Percentiles rank a stretch among this genome's conserved stretches.
Conservation (phyloP, 805 yeast genomes). For the Yamadazyma sp. region DNA sequence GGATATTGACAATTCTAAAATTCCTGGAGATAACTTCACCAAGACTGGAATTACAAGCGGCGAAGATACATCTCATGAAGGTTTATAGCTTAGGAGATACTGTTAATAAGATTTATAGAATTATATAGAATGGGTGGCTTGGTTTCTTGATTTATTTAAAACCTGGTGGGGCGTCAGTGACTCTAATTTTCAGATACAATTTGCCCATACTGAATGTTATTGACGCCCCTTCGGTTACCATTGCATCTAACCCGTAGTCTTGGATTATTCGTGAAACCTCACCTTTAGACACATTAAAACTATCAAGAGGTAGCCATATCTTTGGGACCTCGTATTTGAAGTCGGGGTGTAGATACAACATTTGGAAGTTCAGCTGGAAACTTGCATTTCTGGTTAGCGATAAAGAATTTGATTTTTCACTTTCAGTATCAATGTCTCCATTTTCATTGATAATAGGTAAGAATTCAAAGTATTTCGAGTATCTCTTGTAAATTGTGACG, state of each 20-base stretch:
- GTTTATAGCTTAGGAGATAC: no score
- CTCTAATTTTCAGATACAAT: constrained; percentile 13
- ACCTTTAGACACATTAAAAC: constrained; percentile 13
- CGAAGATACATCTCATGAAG: no score
- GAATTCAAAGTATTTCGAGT: constrained; percentile 24
- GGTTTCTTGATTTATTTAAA: constrained; percentile 20
- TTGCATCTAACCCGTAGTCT: constrained; percentile 18
- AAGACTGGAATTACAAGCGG: constrained; percentile 9
- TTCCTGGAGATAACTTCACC: constrained; percentile 11
- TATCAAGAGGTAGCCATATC: constrained; percentile 41
- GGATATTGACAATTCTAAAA: constrained; percentile 11
- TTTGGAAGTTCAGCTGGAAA: constrained; percentile 17
- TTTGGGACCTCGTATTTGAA: constrained; percentile 35
- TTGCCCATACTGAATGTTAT: constrained; percentile 14
- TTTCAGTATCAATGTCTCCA: background rate
- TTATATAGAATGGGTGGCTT: background rate
- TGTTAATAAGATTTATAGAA: no score
- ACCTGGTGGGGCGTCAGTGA: constrained; percentile 33
- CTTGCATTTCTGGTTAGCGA: background rate
- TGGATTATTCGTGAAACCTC: constrained; percentile 5
- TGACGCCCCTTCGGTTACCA: constrained; percentile 24
- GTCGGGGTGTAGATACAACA: constrained; percentile 36
- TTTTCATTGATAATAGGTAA: constrained; percentile 19
- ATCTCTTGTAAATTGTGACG: constrained; percentile 45
- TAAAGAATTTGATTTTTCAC: constrained; percentile 1